Percentiles rank a stretch among this genome's conserved stretches.
phyloP scores from a whole-genome alignment of 306 rosid genomes.

The Castanea sativa region DNA sequence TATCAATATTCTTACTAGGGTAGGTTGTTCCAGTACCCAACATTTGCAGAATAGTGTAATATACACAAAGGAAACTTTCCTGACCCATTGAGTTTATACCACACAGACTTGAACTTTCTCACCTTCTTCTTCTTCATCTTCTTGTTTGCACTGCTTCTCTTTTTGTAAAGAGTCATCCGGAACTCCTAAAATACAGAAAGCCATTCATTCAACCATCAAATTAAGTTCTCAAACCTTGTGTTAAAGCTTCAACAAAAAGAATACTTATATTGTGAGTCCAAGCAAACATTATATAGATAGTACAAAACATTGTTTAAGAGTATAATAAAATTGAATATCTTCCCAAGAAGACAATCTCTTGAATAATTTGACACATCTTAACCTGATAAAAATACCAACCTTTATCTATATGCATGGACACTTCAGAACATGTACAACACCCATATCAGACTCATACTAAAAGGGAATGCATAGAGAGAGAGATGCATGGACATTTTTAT shows the following conservation, averaged over 20 bases:
- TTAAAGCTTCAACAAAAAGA: neutral
- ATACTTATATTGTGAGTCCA: neutral
- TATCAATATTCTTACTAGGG: no score
- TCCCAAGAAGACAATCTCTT: neutral
- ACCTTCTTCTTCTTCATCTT: conserved; percentile 30
- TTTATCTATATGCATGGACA: neutral
- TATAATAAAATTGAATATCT: neutral
- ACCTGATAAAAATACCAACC: neutral
- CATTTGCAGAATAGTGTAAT: neutral
- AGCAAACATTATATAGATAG: neutral
- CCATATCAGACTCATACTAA: neutral
- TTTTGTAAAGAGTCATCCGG: conserved; percentile 12
- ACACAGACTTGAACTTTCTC: neutral
- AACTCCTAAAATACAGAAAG: conserved; percentile 4
- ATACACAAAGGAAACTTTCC: no score
- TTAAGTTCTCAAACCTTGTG: neutral
- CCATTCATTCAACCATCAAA: neutral
- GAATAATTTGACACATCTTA: conserved; percentile 1
- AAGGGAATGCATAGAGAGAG: neutral
- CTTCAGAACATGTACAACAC: neutral
- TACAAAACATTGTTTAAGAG: neutral
- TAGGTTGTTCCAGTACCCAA: neutral
- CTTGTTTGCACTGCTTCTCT: conserved; percentile 18
- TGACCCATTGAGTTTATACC: no score
- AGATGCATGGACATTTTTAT: neutral